Percentiles rank a stretch among this genome's conserved stretches.
These are phyloP conservation scores for Plantago rigida DNA, from an alignment of 305 asterid species.

Conservation along the genomic window DNA sequence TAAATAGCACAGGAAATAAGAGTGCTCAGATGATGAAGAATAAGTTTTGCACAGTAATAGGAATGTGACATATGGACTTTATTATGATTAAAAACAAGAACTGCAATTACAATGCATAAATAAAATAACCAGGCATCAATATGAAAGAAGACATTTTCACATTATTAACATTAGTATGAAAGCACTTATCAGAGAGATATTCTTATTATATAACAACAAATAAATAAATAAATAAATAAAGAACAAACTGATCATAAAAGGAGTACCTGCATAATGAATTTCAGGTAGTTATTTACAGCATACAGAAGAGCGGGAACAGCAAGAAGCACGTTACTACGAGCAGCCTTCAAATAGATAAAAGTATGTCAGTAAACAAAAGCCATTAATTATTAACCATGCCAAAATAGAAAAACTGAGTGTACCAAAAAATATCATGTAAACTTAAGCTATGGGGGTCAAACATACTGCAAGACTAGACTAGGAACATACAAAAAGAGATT, in stretches of 20 bases:
- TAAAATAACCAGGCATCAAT: too few species aligned
- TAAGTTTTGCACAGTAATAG: too few species aligned
- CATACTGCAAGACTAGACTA: not conserved
- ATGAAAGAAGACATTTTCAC: too few species aligned
- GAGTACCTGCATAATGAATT: slow-evolving; percentile 66
- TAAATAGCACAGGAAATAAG: too few species aligned
- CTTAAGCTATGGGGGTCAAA: not conserved
- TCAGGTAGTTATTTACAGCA: slow-evolving; percentile 68
- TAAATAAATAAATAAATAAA: not conserved
- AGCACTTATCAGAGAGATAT: too few species aligned
- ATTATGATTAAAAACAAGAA: too few species aligned
- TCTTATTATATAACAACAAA: not conserved
- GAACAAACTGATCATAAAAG: slow-evolving; percentile 1
- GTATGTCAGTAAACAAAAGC: not conserved
- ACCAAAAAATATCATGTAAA: too few species aligned
- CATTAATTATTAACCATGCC: not conserved
- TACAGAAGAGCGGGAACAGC: slow-evolving; percentile 68
- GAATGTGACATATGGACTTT: too few species aligned
- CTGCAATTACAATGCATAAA: too few species aligned
- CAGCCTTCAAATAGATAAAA: slow-evolving; percentile 47
- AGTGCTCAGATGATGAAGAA: too few species aligned
- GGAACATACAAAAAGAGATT: not conserved
- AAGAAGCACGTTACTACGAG: slow-evolving; percentile 57
- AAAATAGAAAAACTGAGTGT: not conserved
- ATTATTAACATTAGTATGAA: too few species aligned